Evolutionary conservation across 1,284 basidiomycete species (phyloP), one percentile per base, ranked within the genome.

Genomic region (Pisolithus thermaeus): DNA sequence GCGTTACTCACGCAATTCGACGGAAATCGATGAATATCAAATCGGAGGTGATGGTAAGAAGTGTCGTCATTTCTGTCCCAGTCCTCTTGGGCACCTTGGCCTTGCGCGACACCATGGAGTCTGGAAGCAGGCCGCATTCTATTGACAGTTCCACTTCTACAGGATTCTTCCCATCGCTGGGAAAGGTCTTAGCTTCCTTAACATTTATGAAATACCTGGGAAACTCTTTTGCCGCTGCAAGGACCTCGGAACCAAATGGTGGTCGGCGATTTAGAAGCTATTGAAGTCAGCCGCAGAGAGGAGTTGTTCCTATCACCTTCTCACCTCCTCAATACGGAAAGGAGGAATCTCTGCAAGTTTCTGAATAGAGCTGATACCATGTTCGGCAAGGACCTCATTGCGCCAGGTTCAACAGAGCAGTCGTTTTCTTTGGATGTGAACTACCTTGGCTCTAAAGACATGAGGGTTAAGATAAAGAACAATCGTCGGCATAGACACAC

Each of bases 41-140:
- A 61, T 90, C 87, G 2, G 87, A 90, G 0, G 84, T 89, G 35
- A 87, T 51, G 4, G 84, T 83, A 44, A 90, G 64, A n/a, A 92
- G 73, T 20, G 76, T 73, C 0, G 89, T 88, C 76, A 81, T 81
- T 52, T 84, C 80, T 5, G 69, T 63, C 43, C 67, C 68, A 35
- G 71, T 70, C 50, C 63, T 59, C 58, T 77, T 81, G 3, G 56
- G 57, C 60, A 77, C 85, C 63, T 78, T 81, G 46, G 56, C 56
- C 58, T 66, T 74, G 25, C 49, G 56, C 7, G 56, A 52, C 18
- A 51, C 47, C 0, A 55, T 54, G 28, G 58, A 58, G 22, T 73
- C 68, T 23, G 65, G 58, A 0, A 67, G 46, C 7, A 86, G 61
- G 8, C 75, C 73, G 59, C 86, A 90, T 53, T 78, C 71, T 43